These are phyloP conservation scores for Taphrina sp. DNA, from an alignment of 1,139 yeast genomes.

Conservation along the genomic window DNA sequence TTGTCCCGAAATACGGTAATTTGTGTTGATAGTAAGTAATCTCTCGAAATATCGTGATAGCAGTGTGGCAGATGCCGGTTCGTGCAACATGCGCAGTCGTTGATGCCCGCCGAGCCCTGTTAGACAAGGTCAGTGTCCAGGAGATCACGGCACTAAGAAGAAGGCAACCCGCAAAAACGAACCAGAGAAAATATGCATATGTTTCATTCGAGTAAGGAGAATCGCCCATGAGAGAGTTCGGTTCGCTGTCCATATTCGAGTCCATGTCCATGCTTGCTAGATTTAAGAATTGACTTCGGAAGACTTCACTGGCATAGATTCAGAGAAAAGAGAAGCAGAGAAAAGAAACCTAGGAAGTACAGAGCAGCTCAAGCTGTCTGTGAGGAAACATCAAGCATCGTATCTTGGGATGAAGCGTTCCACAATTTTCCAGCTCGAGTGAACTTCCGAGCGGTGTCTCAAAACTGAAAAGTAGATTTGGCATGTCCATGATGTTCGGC, in stretches of 20 bases:
- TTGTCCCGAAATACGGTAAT: constrained; percentile 1
- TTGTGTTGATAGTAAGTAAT: constrained; percentile 5
- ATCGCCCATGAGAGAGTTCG: not conserved
- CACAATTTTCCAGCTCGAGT: too few relatives aligned
- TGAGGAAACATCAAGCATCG: too few relatives aligned
- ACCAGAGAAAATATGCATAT: not conserved
- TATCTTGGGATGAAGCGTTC: too few relatives aligned
- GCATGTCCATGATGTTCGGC: too few relatives aligned
- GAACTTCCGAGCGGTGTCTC: too few relatives aligned
- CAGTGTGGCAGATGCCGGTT: not conserved
- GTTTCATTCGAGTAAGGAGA: not conserved
- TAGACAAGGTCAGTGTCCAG: not conserved
- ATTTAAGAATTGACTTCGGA: too few relatives aligned
- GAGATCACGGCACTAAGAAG: not conserved
- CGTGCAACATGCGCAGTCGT: not conserved
- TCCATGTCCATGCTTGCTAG: constrained; percentile 1
- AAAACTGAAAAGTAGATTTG: too few relatives aligned
- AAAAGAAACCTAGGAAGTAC: too few relatives aligned
- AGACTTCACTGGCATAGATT: too few relatives aligned
- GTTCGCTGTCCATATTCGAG: not conserved
- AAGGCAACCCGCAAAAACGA: not conserved
- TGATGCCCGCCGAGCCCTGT: not conserved
- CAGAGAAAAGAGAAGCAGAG: too few relatives aligned
- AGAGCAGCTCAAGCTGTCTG: too few relatives aligned
- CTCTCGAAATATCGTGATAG: constrained; percentile 12